Evolutionary conservation across 805 yeast species (phyloP).

Genomic region (Ogataea trehalophila): DNA sequence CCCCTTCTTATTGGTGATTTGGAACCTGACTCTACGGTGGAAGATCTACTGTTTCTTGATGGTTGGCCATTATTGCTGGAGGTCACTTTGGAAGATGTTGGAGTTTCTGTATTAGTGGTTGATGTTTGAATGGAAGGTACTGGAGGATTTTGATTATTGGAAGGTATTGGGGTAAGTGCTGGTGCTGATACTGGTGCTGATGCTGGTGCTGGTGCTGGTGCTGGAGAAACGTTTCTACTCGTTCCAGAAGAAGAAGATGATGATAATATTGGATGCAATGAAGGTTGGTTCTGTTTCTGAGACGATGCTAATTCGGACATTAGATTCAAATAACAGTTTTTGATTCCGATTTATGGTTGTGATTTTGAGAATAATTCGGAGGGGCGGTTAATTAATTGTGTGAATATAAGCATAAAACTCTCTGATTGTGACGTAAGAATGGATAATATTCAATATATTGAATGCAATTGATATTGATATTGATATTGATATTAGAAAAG

Average conservation of each 20-base stretch:
- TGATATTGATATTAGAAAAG: too few species aligned
- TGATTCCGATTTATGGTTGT: background rate
- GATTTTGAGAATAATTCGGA: too few species aligned
- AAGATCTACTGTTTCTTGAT: slow-evolving; percentile 9
- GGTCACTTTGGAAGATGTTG: slow-evolving; percentile 1
- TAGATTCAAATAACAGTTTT: background rate
- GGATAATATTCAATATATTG: too few species aligned
- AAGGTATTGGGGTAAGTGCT: background rate
- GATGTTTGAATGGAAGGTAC: background rate
- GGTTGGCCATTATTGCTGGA: slow-evolving; percentile 4
- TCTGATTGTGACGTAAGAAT: too few species aligned
- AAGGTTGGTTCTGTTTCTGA: slow-evolving; percentile 2
- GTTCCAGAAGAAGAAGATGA: slow-evolving; percentile 20
- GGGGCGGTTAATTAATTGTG: too few species aligned
- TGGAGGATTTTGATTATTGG: background rate
- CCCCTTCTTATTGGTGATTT: slow-evolving; percentile 10
- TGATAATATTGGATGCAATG: slow-evolving; percentile 21
- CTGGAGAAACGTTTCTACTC: slow-evolving; percentile 13
- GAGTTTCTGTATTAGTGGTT: too few species aligned
- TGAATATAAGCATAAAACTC: too few species aligned
- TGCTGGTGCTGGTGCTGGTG: slow-evolving; percentile 1
- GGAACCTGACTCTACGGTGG: slow-evolving; percentile 10
- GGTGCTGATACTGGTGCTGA: background rate
- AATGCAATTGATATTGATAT: too few species aligned
- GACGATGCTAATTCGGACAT: slow-evolving; percentile 4